Base-by-base conservation (phyloP, 108 stramenopile species). In the Seminavis robusta region DNA sequence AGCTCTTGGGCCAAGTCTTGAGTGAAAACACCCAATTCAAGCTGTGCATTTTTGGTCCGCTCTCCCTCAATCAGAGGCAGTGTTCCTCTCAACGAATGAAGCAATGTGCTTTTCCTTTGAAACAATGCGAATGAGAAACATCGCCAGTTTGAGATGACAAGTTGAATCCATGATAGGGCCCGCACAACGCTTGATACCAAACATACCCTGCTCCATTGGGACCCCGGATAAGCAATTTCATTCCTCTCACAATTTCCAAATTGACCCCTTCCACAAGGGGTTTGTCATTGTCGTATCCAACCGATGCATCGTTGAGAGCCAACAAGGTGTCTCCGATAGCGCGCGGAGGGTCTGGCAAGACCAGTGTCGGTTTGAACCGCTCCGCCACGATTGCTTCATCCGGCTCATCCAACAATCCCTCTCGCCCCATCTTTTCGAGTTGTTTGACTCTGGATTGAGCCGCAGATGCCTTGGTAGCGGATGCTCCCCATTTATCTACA, bases 1-100 rank as follows among this genome's bases (percentile, higher is more conserved):
- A 93, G 74, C 51, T 94, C 91, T 55, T 95, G 94, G 2, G 94
- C 89, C 46, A 95, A 47, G 63, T 97, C 95, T 72, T 95, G 94
- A 2, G 91, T 90, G 44, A 92, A 88, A 30, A 74, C 62, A 21
- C 91, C 83, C 3, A 87, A 50, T 26, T 66, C 61, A 21, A 90
- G 51, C 23, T 52, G 36, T 17, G 76, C 79, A 55, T 92, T 88
- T 56, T 86, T 84, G 24, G 56, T 72, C 17, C 93, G 79, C 25
- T 74, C 62, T 33, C 93, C 92, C 20, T 47, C 39, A 19, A 56
- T 33, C 5, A 86, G 36, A 0, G 86, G 89, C 29, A 90, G 48
- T 7, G 61, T 77, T 15, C 93, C 94, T 44, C 95, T 62, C 9
- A 98, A 59, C 0, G 94, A 77, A 46, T 92, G 72, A 47, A 98